Percentiles rank a stretch among this genome's conserved stretches.
phyloP scores from a whole-genome alignment of 805 yeast genomes.

The Starmera dryadoides region DNA sequence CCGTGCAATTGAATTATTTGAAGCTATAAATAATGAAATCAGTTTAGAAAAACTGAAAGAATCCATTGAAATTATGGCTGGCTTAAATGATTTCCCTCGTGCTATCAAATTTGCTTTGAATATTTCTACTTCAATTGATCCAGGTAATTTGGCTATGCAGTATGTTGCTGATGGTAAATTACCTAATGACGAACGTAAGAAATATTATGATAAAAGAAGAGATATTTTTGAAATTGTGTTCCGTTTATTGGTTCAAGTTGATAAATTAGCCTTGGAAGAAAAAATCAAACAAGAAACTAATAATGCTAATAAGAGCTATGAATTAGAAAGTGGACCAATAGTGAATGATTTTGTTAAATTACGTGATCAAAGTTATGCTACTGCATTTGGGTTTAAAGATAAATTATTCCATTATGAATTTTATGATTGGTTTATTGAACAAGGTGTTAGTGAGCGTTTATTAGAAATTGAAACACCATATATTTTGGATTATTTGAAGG shows the following conservation, averaged over 20 bases:
- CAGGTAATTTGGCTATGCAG: constrained; percentile 49
- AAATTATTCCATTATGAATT: constrained; percentile 85
- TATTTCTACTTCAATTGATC: constrained; percentile 64
- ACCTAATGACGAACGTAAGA: constrained; percentile 43
- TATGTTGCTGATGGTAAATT: constrained; percentile 46
- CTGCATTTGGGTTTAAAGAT: constrained; percentile 70
- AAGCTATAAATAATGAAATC: constrained; percentile 71
- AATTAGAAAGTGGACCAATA: constrained; percentile 23
- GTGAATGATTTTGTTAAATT: constrained; percentile 45
- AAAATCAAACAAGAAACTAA: constrained; percentile 9
- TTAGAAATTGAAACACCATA: constrained; percentile 78
- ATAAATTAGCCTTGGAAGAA: constrained; percentile 46
- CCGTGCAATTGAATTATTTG: constrained; percentile 69
- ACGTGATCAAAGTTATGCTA: constrained; percentile 65
- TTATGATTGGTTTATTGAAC: constrained; percentile 85
- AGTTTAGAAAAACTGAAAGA: constrained; percentile 75
- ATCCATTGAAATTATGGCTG: constrained; percentile 70
- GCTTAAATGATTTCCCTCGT: constrained; percentile 73
- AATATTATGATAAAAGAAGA: constrained; percentile 43
- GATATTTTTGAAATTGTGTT: constrained; percentile 69
- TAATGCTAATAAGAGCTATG: constrained; percentile 1
- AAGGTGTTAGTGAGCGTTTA: constrained; percentile 70
- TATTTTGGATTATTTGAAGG: constrained; percentile 69
- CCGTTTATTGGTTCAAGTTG: constrained; percentile 65
- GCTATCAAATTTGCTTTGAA: constrained; percentile 78